phyloP scores from a whole-genome alignment of 1,139 yeast species.

The Pichia sp. region DNA sequence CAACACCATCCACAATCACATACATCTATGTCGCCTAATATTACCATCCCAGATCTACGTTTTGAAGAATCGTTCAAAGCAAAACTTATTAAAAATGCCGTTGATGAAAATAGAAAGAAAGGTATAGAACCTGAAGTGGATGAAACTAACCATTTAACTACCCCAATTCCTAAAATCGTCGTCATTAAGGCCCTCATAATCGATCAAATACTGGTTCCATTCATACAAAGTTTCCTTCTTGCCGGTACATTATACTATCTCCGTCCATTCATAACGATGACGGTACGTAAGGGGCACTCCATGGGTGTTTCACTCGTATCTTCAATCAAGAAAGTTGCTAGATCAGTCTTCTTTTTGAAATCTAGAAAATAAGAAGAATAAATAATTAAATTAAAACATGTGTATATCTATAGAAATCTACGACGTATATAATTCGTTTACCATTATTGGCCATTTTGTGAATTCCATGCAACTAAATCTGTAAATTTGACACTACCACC shows the following conservation, averaged over 20 bases:
- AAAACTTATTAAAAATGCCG: slow-evolving; percentile 37
- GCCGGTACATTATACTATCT: slow-evolving; percentile 40
- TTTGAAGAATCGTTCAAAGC: slow-evolving; percentile 60
- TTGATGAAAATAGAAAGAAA: slow-evolving; percentile 7
- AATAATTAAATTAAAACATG: not conserved
- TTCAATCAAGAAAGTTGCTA: not conserved
- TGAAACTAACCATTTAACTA: not conserved
- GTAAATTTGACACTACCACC: slow-evolving; percentile 85
- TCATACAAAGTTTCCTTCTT: slow-evolving; percentile 55
- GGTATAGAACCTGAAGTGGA: not conserved
- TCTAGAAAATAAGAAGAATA: not conserved
- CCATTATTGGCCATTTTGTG: not conserved
- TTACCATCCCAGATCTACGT: slow-evolving; percentile 60
- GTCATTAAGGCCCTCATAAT: slow-evolving; percentile 56
- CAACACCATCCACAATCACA: too few species aligned
- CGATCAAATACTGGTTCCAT: slow-evolving; percentile 70
- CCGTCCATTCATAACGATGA: slow-evolving; percentile 39
- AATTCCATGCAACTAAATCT: slow-evolving; percentile 76
- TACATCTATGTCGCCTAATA: slow-evolving; percentile 4
- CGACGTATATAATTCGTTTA: not conserved
- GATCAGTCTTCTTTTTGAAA: slow-evolving; percentile 4
- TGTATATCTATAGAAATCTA: not conserved
- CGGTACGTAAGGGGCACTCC: slow-evolving; percentile 2
- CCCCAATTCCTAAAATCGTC: slow-evolving; percentile 27
- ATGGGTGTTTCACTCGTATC: slow-evolving; percentile 3